Percentiles rank a stretch among this genome's conserved stretches.
These are phyloP conservation scores for Phytophthora aleatoria DNA, from an alignment of 352 stramenopile species.

Conservation along the genomic window DNA sequence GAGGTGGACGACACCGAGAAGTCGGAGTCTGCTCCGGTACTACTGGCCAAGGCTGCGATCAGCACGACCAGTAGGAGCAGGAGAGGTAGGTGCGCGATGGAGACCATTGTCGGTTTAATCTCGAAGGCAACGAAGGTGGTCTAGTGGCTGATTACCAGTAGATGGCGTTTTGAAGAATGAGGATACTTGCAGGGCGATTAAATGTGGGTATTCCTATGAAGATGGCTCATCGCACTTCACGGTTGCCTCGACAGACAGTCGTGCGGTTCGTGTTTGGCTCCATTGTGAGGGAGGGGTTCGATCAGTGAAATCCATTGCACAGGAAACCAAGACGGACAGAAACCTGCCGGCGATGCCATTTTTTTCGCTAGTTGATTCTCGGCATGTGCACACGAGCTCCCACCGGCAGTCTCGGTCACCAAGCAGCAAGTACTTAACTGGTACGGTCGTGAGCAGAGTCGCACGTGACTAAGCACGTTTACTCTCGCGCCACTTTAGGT, in stretches of 20 bases:
- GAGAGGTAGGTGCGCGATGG: not conserved
- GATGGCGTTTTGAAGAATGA: slow-evolving; percentile 32
- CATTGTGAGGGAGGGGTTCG: slow-evolving; percentile 4
- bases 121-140: not conserved
- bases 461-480: slow-evolving; percentile 3
- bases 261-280: slow-evolving; percentile 10
- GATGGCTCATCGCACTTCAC: not conserved
- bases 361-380: slow-evolving; percentile 13
- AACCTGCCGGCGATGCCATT: not conserved
- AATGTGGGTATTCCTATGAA: not conserved
- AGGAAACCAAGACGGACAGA: slow-evolving; percentile 10
- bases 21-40: slow-evolving; percentile 17
- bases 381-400: not conserved
- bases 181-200: not conserved
- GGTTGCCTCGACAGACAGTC: not conserved
- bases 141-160: slow-evolving; percentile 6
- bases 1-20: slow-evolving; percentile 28
- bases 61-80: slow-evolving; percentile 6
- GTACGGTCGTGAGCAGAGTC: slow-evolving; percentile 14
- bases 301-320: slow-evolving; percentile 15
- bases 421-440: slow-evolving; percentile 9
- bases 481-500: slow-evolving; percentile 16
- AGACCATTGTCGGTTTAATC: slow-evolving; percentile 10
- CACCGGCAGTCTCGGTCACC: not conserved
- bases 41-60: not conserved